phyloP scores from a whole-genome alignment of 192 early-diverging fungal species.

The Podila horticola region DNA sequence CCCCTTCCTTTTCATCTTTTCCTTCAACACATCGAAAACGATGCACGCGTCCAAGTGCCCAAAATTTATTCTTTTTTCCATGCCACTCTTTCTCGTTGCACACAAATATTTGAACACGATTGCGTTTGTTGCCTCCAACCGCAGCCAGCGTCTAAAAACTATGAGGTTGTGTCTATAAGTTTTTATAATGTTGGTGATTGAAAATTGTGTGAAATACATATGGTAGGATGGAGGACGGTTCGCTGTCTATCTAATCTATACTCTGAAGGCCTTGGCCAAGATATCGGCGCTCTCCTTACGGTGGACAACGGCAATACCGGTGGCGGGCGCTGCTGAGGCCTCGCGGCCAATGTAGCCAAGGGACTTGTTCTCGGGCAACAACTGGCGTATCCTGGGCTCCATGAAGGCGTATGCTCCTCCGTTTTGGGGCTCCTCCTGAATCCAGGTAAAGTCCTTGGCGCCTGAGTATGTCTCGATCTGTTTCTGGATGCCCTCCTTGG shows the following conservation, averaged over 20 bases:
- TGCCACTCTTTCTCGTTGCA: too few species aligned
- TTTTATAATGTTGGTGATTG: not conserved
- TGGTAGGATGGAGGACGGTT: not conserved
- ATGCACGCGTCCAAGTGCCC: too few species aligned
- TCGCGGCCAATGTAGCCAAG: constrained; percentile 79
- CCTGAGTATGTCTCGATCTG: constrained; percentile 73
- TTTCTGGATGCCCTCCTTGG: constrained; percentile 68
- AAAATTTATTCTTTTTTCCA: too few species aligned
- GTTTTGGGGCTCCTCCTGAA: constrained; percentile 96
- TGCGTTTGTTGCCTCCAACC: too few species aligned
- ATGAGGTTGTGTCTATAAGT: not conserved
- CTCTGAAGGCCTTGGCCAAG: constrained; percentile 58
- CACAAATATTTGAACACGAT: too few species aligned
- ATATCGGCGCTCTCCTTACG: constrained; percentile 74
- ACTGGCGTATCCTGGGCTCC: constrained; percentile 81
- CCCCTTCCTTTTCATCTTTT: too few species aligned
- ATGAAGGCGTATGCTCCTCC: constrained; percentile 90
- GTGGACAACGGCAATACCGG: constrained; percentile 76
- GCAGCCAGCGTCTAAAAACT: too few species aligned
- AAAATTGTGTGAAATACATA: too few species aligned
- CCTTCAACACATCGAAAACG: too few species aligned
- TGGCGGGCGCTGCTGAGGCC: constrained; percentile 82
- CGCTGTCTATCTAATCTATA: constrained; percentile 22
- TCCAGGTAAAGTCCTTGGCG: constrained; percentile 79
- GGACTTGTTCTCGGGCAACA: constrained; percentile 65